Evolutionary conservation across 352 stramenopile genomes (phyloP), one percentile per base, ranked within the genome.

Genomic region (Phytophthora rubi): DNA sequence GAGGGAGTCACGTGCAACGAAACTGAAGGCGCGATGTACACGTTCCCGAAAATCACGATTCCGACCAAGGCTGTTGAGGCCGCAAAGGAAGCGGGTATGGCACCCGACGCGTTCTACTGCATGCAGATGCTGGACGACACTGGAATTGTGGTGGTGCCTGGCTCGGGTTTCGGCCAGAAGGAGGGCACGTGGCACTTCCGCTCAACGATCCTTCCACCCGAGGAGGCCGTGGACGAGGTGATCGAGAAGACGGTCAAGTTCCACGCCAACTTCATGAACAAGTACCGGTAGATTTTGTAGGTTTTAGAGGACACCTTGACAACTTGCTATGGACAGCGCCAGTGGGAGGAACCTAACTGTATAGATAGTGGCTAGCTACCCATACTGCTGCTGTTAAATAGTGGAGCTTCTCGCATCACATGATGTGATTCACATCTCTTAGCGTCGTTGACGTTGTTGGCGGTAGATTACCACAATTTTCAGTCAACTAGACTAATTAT

Each of bases 11-110:
- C 89, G 16, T 99, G 97, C 80, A 97, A 98, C 65, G 91, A 96
- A 64, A 95, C 97, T 3, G 94, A 99, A 73, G 98, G 98, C 53
- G 94, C 98, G 5, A 98, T 99, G 94, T 99, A 99, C 85, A 98
- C 97, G 59, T 99, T 99, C 85, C 97, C 98, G 12, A 85, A 85
- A 52, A 90, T 99, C 58, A 87, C 91, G 48, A 83, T 99, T 51
- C 93, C 98, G 15, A 10, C 76, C 35, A 95, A 93, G 71, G 91
- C 89, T 1, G 85, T 98, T 39, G 88, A 89, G 32, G 90, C 81
- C 15, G 96, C 96, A 2, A 75, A 90, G 59, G 63, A 83, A 33
- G 71, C 74, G 6, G 93, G 90, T 7, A 71, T 96, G 30, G 86
- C 92, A 18, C 90, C 97, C 5, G 98, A 99, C 73, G 97, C 93